Percentiles rank a stretch among this genome's conserved stretches.
Evolutionary conservation across 176 grass and related monocot species (phyloP).

Genomic region (Eremochloa ophiuroides): DNA sequence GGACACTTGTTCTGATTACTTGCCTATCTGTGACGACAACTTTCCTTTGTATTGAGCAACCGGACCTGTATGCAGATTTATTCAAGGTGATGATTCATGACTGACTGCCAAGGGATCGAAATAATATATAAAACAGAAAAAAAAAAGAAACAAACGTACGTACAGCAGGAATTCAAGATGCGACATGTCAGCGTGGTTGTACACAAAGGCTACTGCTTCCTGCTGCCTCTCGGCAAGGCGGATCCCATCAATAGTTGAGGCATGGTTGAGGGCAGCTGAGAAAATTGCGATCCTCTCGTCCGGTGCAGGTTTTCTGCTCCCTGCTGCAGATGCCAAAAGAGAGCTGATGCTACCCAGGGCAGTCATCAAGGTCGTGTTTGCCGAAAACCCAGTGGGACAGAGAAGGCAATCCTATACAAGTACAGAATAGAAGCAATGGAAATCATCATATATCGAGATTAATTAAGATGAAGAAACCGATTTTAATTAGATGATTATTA

Average conservation of each 20-base stretch:
- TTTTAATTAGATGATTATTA: neutral
- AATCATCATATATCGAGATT: neutral
- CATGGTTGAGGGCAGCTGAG: constrained; percentile 83
- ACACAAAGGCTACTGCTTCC: constrained; percentile 64
- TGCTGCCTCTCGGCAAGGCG: constrained; percentile 49
- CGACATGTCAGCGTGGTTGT: neutral
- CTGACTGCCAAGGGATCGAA: no score
- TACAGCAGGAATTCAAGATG: neutral
- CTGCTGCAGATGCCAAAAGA: constrained; percentile 33
- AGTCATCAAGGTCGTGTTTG: constrained; percentile 77
- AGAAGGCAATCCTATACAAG: constrained; percentile 67
- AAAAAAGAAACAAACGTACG: no score
- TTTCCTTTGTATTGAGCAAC: neutral
- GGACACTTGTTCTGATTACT: constrained; percentile 19
- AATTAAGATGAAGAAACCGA: neutral
- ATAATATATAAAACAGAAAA: no score
- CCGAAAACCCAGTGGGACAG: constrained; percentile 78
- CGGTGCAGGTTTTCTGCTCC: constrained; percentile 32
- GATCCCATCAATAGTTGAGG: constrained; percentile 82
- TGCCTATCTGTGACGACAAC: neutral
- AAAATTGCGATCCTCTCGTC: constrained; percentile 67
- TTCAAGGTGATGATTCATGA: no score
- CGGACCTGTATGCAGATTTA: neutral
- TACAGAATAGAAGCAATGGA: neutral
- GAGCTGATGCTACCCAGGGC: constrained; percentile 67